Evolutionary conservation across 2,329 filamentous ascomycete species (phyloP).

Genomic region (Reticulascus tulasneorum): DNA sequence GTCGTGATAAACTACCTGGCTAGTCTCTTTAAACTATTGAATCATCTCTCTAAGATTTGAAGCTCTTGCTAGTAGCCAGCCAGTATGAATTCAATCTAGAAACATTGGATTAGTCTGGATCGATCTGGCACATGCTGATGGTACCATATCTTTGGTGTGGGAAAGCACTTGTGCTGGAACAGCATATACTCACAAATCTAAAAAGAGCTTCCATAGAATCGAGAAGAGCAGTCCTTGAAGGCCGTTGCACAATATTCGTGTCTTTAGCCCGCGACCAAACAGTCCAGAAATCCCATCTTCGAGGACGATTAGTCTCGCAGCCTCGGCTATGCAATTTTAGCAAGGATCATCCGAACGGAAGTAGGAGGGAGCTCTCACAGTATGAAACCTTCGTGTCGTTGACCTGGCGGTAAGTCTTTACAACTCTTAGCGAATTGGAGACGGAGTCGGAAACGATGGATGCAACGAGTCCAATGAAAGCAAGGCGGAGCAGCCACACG

Average conservation of each 20-base stretch:
- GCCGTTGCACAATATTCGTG: slow-evolving; percentile 44
- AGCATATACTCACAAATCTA: slow-evolving; percentile 45
- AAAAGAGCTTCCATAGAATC: slow-evolving; percentile 45
- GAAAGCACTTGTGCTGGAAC: too few relatives aligned
- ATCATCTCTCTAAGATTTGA: too few relatives aligned
- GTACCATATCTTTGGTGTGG: too few relatives aligned
- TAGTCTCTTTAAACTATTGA: too few relatives aligned
- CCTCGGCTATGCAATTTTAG: slow-evolving; percentile 28
- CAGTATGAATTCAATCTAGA: too few relatives aligned
- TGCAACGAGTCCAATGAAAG: slow-evolving; percentile 39
- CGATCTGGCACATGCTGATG: too few relatives aligned
- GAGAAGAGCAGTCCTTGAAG: slow-evolving; percentile 43
- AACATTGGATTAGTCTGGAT: too few relatives aligned
- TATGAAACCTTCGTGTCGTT: slow-evolving; percentile 45
- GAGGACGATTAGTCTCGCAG: slow-evolving; percentile 33
- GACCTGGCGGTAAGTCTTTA: slow-evolving; percentile 47
- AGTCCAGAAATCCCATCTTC: slow-evolving; percentile 39
- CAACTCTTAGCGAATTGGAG: slow-evolving; percentile 42
- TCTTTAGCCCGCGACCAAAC: slow-evolving; percentile 41
- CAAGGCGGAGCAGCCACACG: slow-evolving; percentile 39
- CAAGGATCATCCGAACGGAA: too few relatives aligned
- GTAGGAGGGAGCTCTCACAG: slow-evolving; percentile 22
- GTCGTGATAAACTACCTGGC: too few relatives aligned
- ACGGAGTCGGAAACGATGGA: slow-evolving; percentile 41
- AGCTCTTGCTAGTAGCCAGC: too few relatives aligned